These are phyloP conservation scores for Crithidia acanthocephali DNA, from an alignment of 208 protist species.

Conservation along the genomic window DNA sequence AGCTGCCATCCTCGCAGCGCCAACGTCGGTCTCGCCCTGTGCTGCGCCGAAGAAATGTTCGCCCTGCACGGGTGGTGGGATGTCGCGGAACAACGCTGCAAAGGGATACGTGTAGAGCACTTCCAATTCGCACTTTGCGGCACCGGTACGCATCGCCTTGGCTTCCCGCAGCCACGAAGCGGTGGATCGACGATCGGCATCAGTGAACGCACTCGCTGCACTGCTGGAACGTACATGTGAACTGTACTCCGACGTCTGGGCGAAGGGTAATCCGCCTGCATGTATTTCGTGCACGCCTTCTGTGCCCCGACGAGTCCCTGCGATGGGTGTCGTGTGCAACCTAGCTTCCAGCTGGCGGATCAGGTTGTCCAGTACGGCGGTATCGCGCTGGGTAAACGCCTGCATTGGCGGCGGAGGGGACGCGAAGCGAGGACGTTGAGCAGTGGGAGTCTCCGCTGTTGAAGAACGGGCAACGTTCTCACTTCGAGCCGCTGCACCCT, in stretches of 20 bases:
- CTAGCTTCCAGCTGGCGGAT: conserved; percentile 14
- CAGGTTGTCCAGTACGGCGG: conserved; percentile 45
- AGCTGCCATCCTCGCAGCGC: background rate
- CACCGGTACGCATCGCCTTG: conserved; percentile 18
- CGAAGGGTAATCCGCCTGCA: too few relatives aligned
- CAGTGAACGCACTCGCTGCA: too few relatives aligned
- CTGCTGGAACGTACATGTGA: too few relatives aligned
- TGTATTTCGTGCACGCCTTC: too few relatives aligned
- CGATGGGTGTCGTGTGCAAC: background rate
- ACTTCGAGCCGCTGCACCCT: too few relatives aligned
- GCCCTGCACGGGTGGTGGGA: background rate
- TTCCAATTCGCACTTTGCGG: conserved; percentile 40
- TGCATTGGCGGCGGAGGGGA: conserved; percentile 28
- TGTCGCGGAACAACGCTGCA: background rate
- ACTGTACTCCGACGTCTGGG: too few relatives aligned
- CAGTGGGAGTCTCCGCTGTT: background rate
- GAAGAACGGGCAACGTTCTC: too few relatives aligned
- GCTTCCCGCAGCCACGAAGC: conserved; percentile 27
- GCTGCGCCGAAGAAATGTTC: background rate
- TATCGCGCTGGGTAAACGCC: conserved; percentile 60
- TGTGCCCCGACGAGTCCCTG: too few relatives aligned
- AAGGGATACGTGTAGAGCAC: conserved; percentile 33
- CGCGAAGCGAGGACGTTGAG: background rate
- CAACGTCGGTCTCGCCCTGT: background rate
- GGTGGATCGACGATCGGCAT: background rate